Conservation (phyloP, 2,329 filamentous ascomycete genomes). For the Neopestalotiopsis sp. region DNA sequence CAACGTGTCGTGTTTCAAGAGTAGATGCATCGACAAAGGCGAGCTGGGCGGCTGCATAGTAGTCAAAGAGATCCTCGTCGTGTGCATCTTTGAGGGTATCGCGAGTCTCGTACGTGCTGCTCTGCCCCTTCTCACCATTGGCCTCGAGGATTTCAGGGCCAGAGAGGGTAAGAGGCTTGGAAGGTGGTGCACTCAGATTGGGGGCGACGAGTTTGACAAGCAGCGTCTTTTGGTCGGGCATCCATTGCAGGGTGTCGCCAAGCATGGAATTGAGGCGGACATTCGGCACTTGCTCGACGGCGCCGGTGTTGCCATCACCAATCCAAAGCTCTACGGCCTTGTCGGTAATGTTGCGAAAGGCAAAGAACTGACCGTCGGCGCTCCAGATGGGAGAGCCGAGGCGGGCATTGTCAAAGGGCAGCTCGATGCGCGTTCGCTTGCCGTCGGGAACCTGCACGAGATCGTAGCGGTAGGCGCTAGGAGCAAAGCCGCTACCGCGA, state of each 20-base stretch:
- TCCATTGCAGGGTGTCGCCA: constrained; percentile 6
- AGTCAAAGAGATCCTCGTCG: constrained; percentile 13
- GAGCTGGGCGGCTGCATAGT: constrained; percentile 6
- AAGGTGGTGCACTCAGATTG: background rate
- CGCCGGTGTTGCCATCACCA: constrained; percentile 3
- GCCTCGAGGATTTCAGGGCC: background rate
- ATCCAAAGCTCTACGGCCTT: constrained; percentile 8
- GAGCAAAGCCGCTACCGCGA: background rate
- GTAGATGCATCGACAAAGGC: constrained; percentile 6
- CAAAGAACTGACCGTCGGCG: background rate
- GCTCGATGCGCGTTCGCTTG: background rate
- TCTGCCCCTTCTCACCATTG: constrained; percentile 2
- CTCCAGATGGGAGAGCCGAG: background rate
- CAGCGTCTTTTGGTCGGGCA: constrained; percentile 11
- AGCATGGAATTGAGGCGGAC: constrained; percentile 11
- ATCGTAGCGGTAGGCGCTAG: constrained; percentile 6
- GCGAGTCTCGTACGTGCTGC: constrained; percentile 10
- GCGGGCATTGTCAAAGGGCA: background rate
- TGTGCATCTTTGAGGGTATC: constrained; percentile 3
- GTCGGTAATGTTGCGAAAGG: background rate
- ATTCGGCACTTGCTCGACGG: background rate
- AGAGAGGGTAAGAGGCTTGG: background rate
- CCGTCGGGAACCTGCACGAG: constrained; percentile 11
- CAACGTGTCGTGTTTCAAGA: background rate
- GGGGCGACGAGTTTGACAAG: constrained; percentile 1